Evolutionary conservation across 1,139 yeast genomes (phyloP), one percentile per base, ranked within the genome.

Genomic region (Geotrichum phurueaensis): DNA sequence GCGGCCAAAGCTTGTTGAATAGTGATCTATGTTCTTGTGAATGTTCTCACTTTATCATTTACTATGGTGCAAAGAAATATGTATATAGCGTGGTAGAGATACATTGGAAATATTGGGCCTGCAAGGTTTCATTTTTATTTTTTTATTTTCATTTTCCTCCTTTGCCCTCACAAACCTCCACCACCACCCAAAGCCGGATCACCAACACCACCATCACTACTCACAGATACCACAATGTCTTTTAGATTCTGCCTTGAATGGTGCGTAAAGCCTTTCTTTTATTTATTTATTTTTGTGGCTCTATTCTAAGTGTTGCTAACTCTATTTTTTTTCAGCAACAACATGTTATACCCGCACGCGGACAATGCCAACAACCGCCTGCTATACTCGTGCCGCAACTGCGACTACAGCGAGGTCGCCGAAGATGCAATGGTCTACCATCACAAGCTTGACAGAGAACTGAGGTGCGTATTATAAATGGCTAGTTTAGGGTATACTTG

Each of bases 321-420:
- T 39, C 18, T n/a, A n/a, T 39, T n/a, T n/a, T n/a, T 50, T 15
- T 54, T 36, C 43, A 72, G 87, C 82, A 95, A 95, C 81, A 95
- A 95, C 73, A 92, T 94, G 99, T 83, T 94, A 77, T 95, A 94
- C 74, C 99, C 99, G n/a, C 85, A 89, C 68, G 99, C 95, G 77
- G 99, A 95, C 73, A 89, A 88, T 71, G 79, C 79, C 58, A 76
- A 78, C 66, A 79, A 77, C 64, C 78, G 96, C 67, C 81, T 94
- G 64, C 79, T 94, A 62, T 94, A 89, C 73, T 94, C 96, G 61
- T 94, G 99, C 76, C 85, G 99, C 69, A 94, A 94, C 73, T 94
- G 99, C 73, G 85, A 90, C 57, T 94, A 94, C 74, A 89, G 96
- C 1, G 98, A 94, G 74, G 82, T 87, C 64, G 97, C 99, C 0